A percentile compares a stretch with the other conserved stretches of the same genome.
Conservation (phyloP, 257 asterid species). For the Capsicum chinense region DNA sequence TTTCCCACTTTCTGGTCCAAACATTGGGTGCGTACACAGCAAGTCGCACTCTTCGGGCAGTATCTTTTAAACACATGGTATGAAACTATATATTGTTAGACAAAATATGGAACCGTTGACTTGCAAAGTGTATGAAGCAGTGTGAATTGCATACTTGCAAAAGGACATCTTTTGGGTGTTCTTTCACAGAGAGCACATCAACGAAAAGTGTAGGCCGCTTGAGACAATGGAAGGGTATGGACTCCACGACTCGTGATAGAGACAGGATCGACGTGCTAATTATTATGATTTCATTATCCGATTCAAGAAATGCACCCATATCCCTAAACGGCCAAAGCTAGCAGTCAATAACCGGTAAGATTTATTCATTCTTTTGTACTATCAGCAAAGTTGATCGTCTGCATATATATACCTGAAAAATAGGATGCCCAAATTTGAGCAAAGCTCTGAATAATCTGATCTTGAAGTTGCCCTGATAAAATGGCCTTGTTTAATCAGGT, state of each 20-base stretch:
- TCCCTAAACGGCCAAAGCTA: conserved; percentile 48
- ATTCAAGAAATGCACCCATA: conserved; percentile 58
- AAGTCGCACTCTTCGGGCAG: conserved; percentile 78
- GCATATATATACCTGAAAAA: conserved; percentile 60
- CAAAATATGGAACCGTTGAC: background rate
- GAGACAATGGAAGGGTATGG: conserved; percentile 56
- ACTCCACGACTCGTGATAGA: conserved; percentile 59
- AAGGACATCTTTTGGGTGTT: conserved; percentile 72
- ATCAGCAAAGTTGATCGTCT: background rate
- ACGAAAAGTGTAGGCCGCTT: conserved; percentile 64
- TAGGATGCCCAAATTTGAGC: conserved; percentile 62
- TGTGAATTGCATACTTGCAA: conserved; percentile 50
- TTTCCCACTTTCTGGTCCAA: conserved; percentile 89
- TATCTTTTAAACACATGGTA: conserved; percentile 44
- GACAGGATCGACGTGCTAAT: conserved; percentile 82
- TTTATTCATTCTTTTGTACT: background rate
- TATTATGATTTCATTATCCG: conserved; percentile 65
- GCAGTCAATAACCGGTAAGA: background rate
- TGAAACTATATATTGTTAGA: background rate
- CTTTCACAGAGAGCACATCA: conserved; percentile 90
- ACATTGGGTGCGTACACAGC: conserved; percentile 95
- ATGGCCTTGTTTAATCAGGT: conserved; percentile 76
- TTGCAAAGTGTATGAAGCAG: background rate
- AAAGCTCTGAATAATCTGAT: conserved; percentile 71
- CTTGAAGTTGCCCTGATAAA: conserved; percentile 66